Percentiles rank a stretch among this genome's conserved stretches.
These are phyloP conservation scores for Aspergillus chevalieri DNA, from an alignment of 2,329 filamentous ascomycete species.

Conservation along the genomic window DNA sequence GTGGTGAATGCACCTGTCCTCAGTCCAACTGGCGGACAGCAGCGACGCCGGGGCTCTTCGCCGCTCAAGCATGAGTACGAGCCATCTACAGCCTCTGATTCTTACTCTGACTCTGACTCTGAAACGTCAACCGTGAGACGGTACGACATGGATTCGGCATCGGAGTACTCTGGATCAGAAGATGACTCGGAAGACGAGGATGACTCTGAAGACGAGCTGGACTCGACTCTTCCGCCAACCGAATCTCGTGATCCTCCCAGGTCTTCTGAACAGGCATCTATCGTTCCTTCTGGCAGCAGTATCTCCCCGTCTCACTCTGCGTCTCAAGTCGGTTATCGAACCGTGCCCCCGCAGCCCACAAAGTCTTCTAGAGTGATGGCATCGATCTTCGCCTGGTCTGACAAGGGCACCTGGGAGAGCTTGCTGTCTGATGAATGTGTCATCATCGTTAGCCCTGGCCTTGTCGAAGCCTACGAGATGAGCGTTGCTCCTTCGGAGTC, in stretches of 20 bases:
- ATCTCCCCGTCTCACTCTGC: slow-evolving; percentile 75
- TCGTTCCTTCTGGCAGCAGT: slow-evolving; percentile 46
- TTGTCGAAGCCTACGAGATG: slow-evolving; percentile 59
- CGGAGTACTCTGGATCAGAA: slow-evolving; percentile 40
- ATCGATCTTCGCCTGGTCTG: slow-evolving; percentile 59
- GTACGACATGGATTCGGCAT: slow-evolving; percentile 43
- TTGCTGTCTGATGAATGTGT: slow-evolving; percentile 58
- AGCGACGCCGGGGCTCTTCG: slow-evolving; percentile 72
- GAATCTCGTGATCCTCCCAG: slow-evolving; percentile 33
- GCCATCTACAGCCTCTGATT: slow-evolving; percentile 67
- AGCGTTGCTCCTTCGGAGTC: slow-evolving; percentile 38
- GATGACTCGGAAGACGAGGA: slow-evolving; percentile 46
- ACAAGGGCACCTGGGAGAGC: slow-evolving; percentile 56
- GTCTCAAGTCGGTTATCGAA: slow-evolving; percentile 65
- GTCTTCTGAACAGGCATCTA: slow-evolving; percentile 31
- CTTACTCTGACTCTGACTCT: slow-evolving; percentile 51
- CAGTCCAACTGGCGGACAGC: slow-evolving; percentile 42
- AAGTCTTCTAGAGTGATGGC: slow-evolving; percentile 54
- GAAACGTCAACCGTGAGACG: slow-evolving; percentile 52
- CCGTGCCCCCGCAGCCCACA: slow-evolving; percentile 41
- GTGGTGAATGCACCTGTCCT: slow-evolving; percentile 42
- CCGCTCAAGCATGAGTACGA: slow-evolving; percentile 96
- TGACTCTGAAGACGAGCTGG: slow-evolving; percentile 46
- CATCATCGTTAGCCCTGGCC: slow-evolving; percentile 57
- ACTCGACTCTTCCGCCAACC: slow-evolving; percentile 22